Evolutionary conservation across 345 rosid genomes (phyloP), one percentile per base, ranked within the genome.

Genomic region (Bruguiera gymnorhiza): DNA sequence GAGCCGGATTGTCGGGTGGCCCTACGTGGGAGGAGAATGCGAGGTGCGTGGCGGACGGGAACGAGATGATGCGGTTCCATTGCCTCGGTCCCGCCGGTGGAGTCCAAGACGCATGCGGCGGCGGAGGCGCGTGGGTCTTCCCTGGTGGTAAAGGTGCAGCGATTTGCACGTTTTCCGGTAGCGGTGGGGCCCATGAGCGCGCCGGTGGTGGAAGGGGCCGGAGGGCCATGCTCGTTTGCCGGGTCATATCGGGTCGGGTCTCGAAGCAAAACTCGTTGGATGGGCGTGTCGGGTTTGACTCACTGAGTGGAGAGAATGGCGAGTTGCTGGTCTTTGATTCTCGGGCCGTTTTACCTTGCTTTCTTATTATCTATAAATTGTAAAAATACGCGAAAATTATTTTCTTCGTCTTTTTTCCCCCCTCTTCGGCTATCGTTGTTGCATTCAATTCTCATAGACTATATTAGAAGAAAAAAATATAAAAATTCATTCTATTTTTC

Each of bases 21-120:
- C 29, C 58, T 36, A 59, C 86, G 52, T 75, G 85, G 82, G 95
- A 87, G 73, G 96, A 87, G 73, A 86, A 86, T 60, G 93, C 89
- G 15, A 78, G 99, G 80, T 91, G 96, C 70, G 79, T 82, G 1
- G 97, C 99, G 5, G 99, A 95, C 46, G 99, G 99, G 29, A 95
- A 95, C 74, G 99, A 95, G 84, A 87, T 91, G 56, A 95, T 95
- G 99, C 85, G 97, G 79, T 95, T 95, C 73, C 85, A 86, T 26
- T 88, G 91, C 71, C 68, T 87, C 63, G 99, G 99, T 3, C 87
- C 96, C n/a, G 82, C 87, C 4, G 80, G 76, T 2, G 72, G 73
- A 5, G 72, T 61, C 15, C 53, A 57, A 3, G 73, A 71, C 19
- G 60, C 50, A 3, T 62, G 73, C 18, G 18, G 11, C 11, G 71